Base-by-base conservation (phyloP, 129 eudicot species). In the Deinandra increscens region DNA sequence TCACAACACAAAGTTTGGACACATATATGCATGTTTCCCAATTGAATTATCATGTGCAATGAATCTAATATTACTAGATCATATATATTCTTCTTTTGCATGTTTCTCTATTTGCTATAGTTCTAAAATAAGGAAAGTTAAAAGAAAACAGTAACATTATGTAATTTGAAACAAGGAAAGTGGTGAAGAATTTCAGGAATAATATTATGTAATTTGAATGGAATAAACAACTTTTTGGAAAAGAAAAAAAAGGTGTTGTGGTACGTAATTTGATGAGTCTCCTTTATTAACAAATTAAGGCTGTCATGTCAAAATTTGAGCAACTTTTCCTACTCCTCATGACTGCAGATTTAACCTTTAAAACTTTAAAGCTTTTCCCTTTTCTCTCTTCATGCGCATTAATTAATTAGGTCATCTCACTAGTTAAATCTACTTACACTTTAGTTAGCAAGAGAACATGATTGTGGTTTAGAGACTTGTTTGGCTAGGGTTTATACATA, bases 261-360 rank as follows among this genome's bases (percentile, higher is more conserved):
- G 83, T 78, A 83, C 84, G 87, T 83, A 76, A 85, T 83, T 83
- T 91, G 79, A 82, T 88, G 64, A 64, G 56, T 53, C 78, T 50
- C 77, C 80, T 26, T 26, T 26, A 82, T 88, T 73, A 88, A 79
- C 53, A 49, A n/a, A n/a, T n/a, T n/a, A n/a, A 49, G 81, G 85
- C 82, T 81, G 89, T 85, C 87, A 67, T 77, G 89, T 88, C 91
- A 88, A 88, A 85, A 88, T 85, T 81, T 59, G 80, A 70, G 81
- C 77, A 73, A 83, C 87, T 88, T 85, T 84, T 83, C 42, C 79
- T 67, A 75, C 73, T 75, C 73, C 36, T 12, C n/a, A n/a, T n/a
- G n/a, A 73, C 58, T 66, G 69, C 79, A 60, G 42, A 53, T 67
- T 49, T 45, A 44, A 62, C 71, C 69, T 75, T 76, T 55, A 66